phyloP scores from a whole-genome alignment of 2,329 filamentous ascomycete species.

The Fusarium longipes region DNA sequence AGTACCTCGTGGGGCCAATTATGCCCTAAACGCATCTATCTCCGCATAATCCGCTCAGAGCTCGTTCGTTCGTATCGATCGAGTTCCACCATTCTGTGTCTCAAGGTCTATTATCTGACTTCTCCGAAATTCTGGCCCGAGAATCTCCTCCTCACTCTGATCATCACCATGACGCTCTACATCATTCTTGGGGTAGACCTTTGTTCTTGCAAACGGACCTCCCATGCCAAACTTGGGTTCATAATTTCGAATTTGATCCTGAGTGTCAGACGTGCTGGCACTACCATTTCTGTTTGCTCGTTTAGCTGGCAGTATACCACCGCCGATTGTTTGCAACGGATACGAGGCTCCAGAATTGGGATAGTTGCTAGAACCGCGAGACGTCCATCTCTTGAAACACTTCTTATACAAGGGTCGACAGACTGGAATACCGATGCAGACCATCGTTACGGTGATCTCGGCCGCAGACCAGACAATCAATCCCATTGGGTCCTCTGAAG shows the following conservation, averaged over 20 bases:
- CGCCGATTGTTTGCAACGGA: constrained; percentile 32
- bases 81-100: neutral
- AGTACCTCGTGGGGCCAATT: too few species aligned
- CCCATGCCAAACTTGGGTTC: constrained; percentile 20
- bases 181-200: constrained; percentile 1
- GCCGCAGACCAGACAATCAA: constrained; percentile 55
- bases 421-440: constrained; percentile 56
- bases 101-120: constrained; percentile 20
- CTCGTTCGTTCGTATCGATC: neutral
- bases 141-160: constrained; percentile 40
- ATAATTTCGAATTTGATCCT: constrained; percentile 7
- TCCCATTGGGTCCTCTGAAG: constrained; percentile 50
- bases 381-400: constrained; percentile 36
- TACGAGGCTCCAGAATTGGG: constrained; percentile 24
- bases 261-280: neutral
- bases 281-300: neutral
- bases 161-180: constrained; percentile 11
- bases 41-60: neutral
- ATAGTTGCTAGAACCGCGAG: constrained; percentile 41
- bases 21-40: too few species aligned
- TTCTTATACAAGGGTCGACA: constrained; percentile 53
- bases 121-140: constrained; percentile 32
- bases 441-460: constrained; percentile 54
- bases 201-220: constrained; percentile 6
- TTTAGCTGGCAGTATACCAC: constrained; percentile 10